Conservation (phyloP, 2,329 filamentous ascomycete species). For the Scopulariopsis brevicaulis region DNA sequence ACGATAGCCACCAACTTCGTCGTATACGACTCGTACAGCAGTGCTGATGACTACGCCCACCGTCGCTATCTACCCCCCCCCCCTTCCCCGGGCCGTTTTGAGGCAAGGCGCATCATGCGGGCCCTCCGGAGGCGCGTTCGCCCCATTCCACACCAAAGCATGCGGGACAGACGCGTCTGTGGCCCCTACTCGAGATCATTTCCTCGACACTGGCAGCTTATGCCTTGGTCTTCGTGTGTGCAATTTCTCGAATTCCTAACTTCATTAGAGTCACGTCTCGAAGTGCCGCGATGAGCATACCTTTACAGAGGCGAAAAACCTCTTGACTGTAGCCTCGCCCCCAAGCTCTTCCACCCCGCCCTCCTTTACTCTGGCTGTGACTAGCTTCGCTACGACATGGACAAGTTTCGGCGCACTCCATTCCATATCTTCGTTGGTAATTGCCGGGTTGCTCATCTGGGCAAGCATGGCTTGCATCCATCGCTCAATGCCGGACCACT, state of each 20-base stretch:
- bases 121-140: too few relatives aligned
- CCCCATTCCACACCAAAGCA: not conserved
- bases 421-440: slow-evolving; percentile 4
- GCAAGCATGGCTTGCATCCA: slow-evolving; percentile 14
- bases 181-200: not conserved
- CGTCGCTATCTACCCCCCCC: too few relatives aligned
- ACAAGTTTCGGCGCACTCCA: slow-evolving; percentile 1
- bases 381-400: not conserved
- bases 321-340: not conserved
- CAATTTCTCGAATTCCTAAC: not conserved
- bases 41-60: too few relatives aligned
- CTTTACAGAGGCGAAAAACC: slow-evolving; percentile 2
- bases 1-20: too few relatives aligned
- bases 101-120: too few relatives aligned
- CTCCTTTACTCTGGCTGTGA: slow-evolving; percentile 1
- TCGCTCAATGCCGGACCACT: slow-evolving; percentile 18
- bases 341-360: not conserved
- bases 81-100: too few relatives aligned
- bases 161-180: not conserved
- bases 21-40: too few relatives aligned
- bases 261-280: not conserved
- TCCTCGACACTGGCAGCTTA: not conserved
- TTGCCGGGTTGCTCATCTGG: not conserved
- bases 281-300: not conserved
- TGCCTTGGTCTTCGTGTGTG: not conserved